phyloP scores from a whole-genome alignment of 1,284 basidiomycete genomes.

The Fomitopsis betulina region DNA sequence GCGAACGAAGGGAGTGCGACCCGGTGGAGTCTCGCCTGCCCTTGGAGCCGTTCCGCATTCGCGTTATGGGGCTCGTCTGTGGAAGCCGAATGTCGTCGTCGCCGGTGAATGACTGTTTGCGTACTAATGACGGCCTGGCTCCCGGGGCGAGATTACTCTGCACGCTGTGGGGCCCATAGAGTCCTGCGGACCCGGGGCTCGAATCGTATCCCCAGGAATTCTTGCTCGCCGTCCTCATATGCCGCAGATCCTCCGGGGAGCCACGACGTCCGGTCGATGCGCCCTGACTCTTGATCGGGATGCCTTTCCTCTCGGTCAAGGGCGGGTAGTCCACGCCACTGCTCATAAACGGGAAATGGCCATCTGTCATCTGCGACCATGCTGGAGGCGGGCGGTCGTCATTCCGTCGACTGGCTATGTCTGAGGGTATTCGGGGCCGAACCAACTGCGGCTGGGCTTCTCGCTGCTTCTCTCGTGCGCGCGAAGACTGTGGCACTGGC shows the following conservation, averaged over 20 bases:
- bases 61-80: not conserved
- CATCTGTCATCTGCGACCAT: constrained; percentile 6
- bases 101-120: constrained; percentile 4
- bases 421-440: constrained; percentile 12
- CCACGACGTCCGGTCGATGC: constrained; percentile 15
- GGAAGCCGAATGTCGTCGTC: not conserved
- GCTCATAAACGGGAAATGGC: constrained; percentile 11
- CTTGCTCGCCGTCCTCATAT: constrained; percentile 11
- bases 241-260: constrained; percentile 20
- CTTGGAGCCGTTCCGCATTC: constrained; percentile 10
- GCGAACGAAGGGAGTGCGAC: constrained; percentile 23
- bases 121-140: not conserved
- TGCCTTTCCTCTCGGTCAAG: constrained; percentile 13
- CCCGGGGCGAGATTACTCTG: not conserved
- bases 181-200: constrained; percentile 5
- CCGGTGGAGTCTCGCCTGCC: constrained; percentile 22
- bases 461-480: constrained; percentile 7
- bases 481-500: not conserved
- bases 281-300: constrained; percentile 14
- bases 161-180: constrained; percentile 8
- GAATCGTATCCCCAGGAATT: constrained; percentile 13
- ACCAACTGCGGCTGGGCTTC: constrained; percentile 12
- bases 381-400: constrained; percentile 4
- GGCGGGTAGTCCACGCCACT: constrained; percentile 1
- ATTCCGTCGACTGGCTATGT: constrained; percentile 8